Conservation (phyloP, 208 protist species). For the Lotmaria passim region DNA sequence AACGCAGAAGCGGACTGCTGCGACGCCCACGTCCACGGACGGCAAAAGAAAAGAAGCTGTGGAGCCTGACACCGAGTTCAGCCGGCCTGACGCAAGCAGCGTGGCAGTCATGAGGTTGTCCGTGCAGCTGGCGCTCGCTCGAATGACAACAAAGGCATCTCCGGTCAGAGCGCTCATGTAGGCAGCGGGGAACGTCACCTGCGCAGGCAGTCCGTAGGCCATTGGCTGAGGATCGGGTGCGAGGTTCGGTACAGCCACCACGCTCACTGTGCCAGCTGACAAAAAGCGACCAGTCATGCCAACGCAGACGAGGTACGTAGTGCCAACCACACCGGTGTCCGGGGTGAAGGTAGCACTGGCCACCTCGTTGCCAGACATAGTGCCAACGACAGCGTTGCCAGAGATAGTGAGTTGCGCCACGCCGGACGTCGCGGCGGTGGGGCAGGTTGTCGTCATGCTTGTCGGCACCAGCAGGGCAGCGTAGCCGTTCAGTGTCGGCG, state of each 20-base stretch:
- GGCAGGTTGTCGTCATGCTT: conserved; percentile 7
- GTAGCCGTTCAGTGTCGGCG: conserved; percentile 33
- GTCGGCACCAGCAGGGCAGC: conserved; percentile 25
- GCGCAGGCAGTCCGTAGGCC: conserved; percentile 33
- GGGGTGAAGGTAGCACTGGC: conserved; percentile 40
- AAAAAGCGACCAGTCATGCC: conserved; percentile 26
- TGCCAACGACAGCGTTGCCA: not conserved
- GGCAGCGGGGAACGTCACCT: conserved; percentile 35
- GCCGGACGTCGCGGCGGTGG: conserved; percentile 6
- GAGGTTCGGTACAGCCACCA: conserved; percentile 36
- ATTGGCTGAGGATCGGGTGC: conserved; percentile 21
- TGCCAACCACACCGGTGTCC: conserved; percentile 9
- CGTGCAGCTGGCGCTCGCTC: conserved; percentile 33
- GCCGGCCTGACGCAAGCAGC: conserved; percentile 34
- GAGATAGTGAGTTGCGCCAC: conserved; percentile 25
- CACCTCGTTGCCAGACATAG: not conserved
- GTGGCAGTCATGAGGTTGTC: conserved; percentile 8
- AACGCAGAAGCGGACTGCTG: conserved; percentile 34
- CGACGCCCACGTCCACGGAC: not conserved
- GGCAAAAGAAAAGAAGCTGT: conserved; percentile 38
- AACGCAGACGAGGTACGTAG: conserved; percentile 43
- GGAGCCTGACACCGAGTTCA: conserved; percentile 22
- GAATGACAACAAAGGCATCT: conserved; percentile 36
- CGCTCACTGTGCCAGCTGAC: conserved; percentile 34
- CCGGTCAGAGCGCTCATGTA: conserved; percentile 30